Evolutionary conservation across 768 basidiomycete genomes (phyloP).

Genomic region (Auriscalpium orientale): DNA sequence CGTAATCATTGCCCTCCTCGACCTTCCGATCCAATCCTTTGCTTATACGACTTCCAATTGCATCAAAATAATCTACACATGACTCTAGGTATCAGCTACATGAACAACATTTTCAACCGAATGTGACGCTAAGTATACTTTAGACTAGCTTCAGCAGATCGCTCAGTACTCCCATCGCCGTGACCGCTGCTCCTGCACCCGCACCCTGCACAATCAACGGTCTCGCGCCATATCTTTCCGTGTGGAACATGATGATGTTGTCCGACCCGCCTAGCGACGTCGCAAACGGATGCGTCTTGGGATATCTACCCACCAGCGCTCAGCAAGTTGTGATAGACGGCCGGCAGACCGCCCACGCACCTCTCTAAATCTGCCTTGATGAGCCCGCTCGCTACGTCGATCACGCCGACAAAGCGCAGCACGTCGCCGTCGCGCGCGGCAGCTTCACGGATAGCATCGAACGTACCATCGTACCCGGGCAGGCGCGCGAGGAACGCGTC

Average conservation of each 20-base stretch:
- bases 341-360: slow-evolving; percentile 37
- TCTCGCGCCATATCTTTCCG: slow-evolving; percentile 79
- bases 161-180: slow-evolving; percentile 94
- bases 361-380: slow-evolving; percentile 87
- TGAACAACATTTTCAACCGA: too few species aligned
- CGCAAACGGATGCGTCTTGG: slow-evolving; percentile 85
- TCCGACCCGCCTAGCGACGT: slow-evolving; percentile 94
- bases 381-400: slow-evolving; percentile 64
- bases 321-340: background rate
- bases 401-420: slow-evolving; percentile 88
- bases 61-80: too few species aligned
- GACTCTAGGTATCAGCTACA: too few species aligned
- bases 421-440: slow-evolving; percentile 79
- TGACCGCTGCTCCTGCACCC: slow-evolving; percentile 96
- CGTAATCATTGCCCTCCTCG: too few species aligned
- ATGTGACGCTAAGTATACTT: background rate
- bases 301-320: slow-evolving; percentile 54
- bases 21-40: too few species aligned
- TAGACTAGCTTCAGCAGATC: slow-evolving; percentile 61
- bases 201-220: slow-evolving; percentile 94
- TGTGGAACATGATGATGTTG: slow-evolving; percentile 97
- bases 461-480: slow-evolving; percentile 76
- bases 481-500: slow-evolving; percentile 78
- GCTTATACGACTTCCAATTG: too few species aligned
- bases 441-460: slow-evolving; percentile 65